Conservation (phyloP, 2,329 filamentous ascomycete species). For the Monilinia vaccinii-corymbosi region DNA sequence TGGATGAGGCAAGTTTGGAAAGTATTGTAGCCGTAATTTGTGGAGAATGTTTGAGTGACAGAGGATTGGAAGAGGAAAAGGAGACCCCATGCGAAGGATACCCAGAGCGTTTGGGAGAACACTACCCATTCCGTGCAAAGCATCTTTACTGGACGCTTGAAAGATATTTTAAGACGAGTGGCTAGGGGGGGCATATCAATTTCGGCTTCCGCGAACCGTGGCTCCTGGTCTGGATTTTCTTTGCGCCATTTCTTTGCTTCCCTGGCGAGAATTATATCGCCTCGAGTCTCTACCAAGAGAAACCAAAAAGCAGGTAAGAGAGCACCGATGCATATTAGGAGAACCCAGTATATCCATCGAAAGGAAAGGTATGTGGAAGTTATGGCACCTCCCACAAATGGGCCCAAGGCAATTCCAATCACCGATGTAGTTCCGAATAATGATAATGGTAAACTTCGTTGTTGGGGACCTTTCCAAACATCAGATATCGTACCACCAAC, state of each 20-base stretch:
- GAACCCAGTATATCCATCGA: slow-evolving; percentile 26
- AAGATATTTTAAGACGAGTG: slow-evolving; percentile 1
- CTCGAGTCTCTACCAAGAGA: slow-evolving; percentile 37
- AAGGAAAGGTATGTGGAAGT: slow-evolving; percentile 21
- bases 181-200: slow-evolving; percentile 5
- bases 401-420: slow-evolving; percentile 46
- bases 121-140: slow-evolving; percentile 49
- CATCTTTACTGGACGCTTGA: slow-evolving; percentile 31
- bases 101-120: slow-evolving; percentile 60
- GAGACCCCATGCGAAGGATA: slow-evolving; percentile 10
- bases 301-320: slow-evolving; percentile 34
- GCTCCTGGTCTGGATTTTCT: slow-evolving; percentile 7
- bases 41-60: slow-evolving; percentile 53
- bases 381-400: slow-evolving; percentile 22
- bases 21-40: slow-evolving; percentile 50
- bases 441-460: slow-evolving; percentile 23
- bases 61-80: slow-evolving; percentile 13
- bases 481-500: slow-evolving; percentile 18
- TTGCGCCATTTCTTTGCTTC: slow-evolving; percentile 12
- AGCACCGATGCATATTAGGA: slow-evolving; percentile 34
- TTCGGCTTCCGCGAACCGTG: neutral
- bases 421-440: slow-evolving; percentile 66
- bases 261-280: slow-evolving; percentile 31
- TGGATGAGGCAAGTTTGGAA: slow-evolving; percentile 35
- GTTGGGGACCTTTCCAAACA: slow-evolving; percentile 18